Evolutionary conservation across 352 stramenopile genomes (phyloP).

Genomic region (Albugo laibachii): DNA sequence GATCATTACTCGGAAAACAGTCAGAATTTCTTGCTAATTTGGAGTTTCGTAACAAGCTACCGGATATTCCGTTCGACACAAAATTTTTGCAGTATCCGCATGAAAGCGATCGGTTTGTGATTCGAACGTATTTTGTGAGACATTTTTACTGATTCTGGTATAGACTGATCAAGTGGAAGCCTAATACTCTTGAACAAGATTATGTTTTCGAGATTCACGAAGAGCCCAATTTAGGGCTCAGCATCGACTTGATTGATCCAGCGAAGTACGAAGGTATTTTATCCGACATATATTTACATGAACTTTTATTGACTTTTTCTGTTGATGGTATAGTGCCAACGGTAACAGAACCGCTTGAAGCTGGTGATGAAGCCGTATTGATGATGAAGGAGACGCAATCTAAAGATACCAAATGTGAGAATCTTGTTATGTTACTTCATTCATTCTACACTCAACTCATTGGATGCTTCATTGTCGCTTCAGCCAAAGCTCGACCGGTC

Average conservation of each 20-base stretch:
- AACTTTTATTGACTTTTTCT: not conserved
- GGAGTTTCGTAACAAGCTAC: constrained; percentile 67
- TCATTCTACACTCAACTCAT: too few relatives aligned
- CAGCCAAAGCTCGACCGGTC: constrained; percentile 34
- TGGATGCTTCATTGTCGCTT: too few relatives aligned
- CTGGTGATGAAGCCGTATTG: constrained; percentile 50
- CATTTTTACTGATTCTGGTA: constrained; percentile 1
- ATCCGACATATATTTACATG: not conserved
- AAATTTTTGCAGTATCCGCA: constrained; percentile 76
- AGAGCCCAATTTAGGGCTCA: constrained; percentile 52
- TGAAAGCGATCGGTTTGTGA: constrained; percentile 37
- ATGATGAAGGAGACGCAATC: constrained; percentile 58
- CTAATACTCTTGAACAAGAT: constrained; percentile 64
- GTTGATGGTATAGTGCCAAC: constrained; percentile 17
- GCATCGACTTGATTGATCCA: constrained; percentile 69
- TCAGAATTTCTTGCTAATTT: constrained; percentile 65
- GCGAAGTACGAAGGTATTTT: constrained; percentile 59
- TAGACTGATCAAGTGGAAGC: constrained; percentile 77
- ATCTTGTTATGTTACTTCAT: too few relatives aligned
- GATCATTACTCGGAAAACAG: constrained; percentile 57
- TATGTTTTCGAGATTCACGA: constrained; percentile 76
- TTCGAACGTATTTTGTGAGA: not conserved
- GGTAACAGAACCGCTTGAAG: constrained; percentile 25
- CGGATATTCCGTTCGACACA: constrained; percentile 68
- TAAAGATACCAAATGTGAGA: constrained; percentile 15